Evolutionary conservation across 345 rosid genomes (phyloP).

Genomic region (Erucastrum elatum): DNA sequence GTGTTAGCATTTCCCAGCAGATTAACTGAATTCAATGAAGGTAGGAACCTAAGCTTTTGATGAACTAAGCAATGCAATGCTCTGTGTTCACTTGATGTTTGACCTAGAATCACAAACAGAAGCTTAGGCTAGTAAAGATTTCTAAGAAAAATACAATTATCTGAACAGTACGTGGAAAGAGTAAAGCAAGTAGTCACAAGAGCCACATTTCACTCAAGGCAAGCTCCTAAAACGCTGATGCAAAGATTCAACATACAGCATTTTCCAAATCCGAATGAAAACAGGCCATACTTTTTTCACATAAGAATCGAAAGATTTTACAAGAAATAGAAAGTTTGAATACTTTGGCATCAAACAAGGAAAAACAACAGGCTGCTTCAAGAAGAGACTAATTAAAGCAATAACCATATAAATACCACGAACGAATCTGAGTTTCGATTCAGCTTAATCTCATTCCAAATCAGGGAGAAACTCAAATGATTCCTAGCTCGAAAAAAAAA

Average conservation of each 20-base stretch:
- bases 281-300: too few relatives aligned
- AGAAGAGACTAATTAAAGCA: background rate
- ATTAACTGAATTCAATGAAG: background rate
- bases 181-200: background rate
- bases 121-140: slow-evolving; percentile 12
- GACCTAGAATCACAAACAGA: slow-evolving; percentile 29
- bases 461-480: background rate
- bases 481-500: background rate
- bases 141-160: background rate
- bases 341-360: too few relatives aligned
- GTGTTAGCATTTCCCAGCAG: background rate
- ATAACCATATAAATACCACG: background rate
- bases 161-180: background rate
- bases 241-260: too few relatives aligned
- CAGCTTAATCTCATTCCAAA: background rate
- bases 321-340: too few relatives aligned
- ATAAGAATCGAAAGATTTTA: too few relatives aligned
- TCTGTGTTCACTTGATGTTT: slow-evolving; percentile 9
- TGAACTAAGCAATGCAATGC: slow-evolving; percentile 8
- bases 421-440: slow-evolving; percentile 25
- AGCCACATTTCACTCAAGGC: slow-evolving; percentile 8
- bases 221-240: background rate
- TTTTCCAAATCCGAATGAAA: too few relatives aligned
- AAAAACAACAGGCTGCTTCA: background rate
- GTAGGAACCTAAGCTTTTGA: background rate